These are phyloP conservation scores for Apiospora rasikravindrae DNA, from an alignment of 2,329 filamentous ascomycete species.

Conservation along the genomic window DNA sequence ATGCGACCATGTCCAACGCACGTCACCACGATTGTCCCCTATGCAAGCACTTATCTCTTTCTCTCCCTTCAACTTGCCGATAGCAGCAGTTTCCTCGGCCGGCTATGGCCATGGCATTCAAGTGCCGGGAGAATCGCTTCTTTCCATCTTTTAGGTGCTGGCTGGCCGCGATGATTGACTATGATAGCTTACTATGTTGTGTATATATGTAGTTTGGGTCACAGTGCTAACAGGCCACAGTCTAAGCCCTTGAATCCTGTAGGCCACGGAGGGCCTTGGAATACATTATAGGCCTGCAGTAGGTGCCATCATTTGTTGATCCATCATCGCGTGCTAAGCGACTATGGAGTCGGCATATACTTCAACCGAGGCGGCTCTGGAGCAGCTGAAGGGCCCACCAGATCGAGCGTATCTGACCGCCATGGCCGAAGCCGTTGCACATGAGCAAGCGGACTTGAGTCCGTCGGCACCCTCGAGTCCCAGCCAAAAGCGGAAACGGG, in stretches of 20 bases:
- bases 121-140: background rate
- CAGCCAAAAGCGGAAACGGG: slow-evolving; percentile 61
- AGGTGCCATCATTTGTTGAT: slow-evolving; percentile 5
- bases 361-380: slow-evolving; percentile 39
- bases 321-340: slow-evolving; percentile 14
- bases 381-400: slow-evolving; percentile 36
- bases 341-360: slow-evolving; percentile 40
- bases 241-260: background rate
- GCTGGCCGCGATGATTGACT: slow-evolving; percentile 1
- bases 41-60: background rate
- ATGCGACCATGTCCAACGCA: background rate
- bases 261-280: slow-evolving; percentile 1
- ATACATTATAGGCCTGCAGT: slow-evolving; percentile 7
- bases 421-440: slow-evolving; percentile 54
- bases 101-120: background rate
- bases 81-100: background rate
- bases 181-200: background rate
- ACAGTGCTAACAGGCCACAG: slow-evolving; percentile 5
- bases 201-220: background rate
- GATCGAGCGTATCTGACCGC: slow-evolving; percentile 40
- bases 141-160: background rate
- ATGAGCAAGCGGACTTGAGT: slow-evolving; percentile 53
- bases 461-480: slow-evolving; percentile 47
- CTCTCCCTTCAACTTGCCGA: background rate
- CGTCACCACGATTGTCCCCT: background rate